Base-by-base conservation (phyloP, 2,329 filamentous ascomycete species). In the Lecanicillium sp. region DNA sequence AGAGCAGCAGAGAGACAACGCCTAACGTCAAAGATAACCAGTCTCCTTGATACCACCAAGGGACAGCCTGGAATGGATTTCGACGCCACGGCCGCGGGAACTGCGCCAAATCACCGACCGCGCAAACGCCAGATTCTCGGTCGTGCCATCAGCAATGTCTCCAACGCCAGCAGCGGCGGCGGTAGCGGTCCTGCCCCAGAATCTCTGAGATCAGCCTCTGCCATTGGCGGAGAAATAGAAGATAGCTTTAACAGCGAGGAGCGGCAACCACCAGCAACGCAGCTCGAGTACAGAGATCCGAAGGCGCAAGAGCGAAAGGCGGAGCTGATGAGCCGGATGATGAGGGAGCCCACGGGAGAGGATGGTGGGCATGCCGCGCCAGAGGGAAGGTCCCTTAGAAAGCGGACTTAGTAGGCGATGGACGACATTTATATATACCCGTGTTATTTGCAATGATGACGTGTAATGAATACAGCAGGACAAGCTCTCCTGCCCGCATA, bases 121-220 rank as follows among this genome's bases (percentile, higher is more conserved):
- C 55, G 70, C 2, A 67, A 70, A 44, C 73, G 76, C 10, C 68
- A 73, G 46, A 74, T 83, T 48, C 65, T 83, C 3, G 79, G 79
- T 5, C 74, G 79, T 10, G 79, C 77, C 3, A 62, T 76, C 23
- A 81, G 77, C 63, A 81, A 81, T 56, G 70, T 70, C 3, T 82
- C 78, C 2, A 72, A 71, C 1, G 67, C 67, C 5, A 78, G 75
- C 45, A 73, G 65, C 44, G 59, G 58, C n/a, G 67, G 62, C 37
- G n/a, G n/a, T n/a, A 73, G 74, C 46, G 66, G 64, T 19, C 67
- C 67, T 0, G 62, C 60, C 14, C 55, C 64, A 10, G 56, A 58
- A 17, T 55, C 29, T 47, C 47, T 20, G 20, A 21, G 49, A 26
- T 44, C 44, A 3, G 39, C 44, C 4, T 48, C 54, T 6, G 47